Base-by-base conservation (phyloP, 2,329 filamentous ascomycete genomes). In the Fusarium nisikadoi region DNA sequence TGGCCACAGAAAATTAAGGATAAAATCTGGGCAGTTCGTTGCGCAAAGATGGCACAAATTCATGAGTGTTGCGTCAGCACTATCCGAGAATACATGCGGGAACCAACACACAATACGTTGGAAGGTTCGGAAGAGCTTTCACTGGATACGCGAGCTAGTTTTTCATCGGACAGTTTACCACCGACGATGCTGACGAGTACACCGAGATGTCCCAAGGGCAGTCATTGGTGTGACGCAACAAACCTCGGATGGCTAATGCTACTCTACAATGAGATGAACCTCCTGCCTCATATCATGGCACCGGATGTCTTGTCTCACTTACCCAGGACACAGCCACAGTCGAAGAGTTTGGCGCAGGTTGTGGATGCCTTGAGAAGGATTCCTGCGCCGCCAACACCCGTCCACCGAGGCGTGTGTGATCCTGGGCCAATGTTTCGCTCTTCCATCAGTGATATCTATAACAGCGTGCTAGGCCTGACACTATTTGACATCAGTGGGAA, bases 191-290 rank as follows among this genome's bases (percentile, higher is more conserved):
- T 85, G 7, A 83, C 81, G 3, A 82, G 79, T 36, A 79, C 76
- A 2, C 81, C 86, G 6, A 81, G 86, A 38, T 89, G 87, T 62
- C 85, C 86, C 20, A 86, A 82, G 62, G 84, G 85, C 1, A 85
- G 82, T 59, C 85, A 85, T 59, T 79, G 80, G 73, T 89, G 87
- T 60, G 87, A 89, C 68, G 85, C 86, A 0, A 83, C 83, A 1
- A 88, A 86, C 58, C 79, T 89, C 1, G 87, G 87, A 6, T 89
- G 86, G 86, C 73, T 87, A 38, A 86, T 88, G 83, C 79, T 87
- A n/a, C 78, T 84, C 0, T 85, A 84, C 58, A 84, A 84, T 55
- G 84, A 88, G 69, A 78, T 87, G 57, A 81, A 82, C 45, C 77
- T 88, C 2, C 72, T 87, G 5, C 78, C 81, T 6, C 81, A 80